These are phyloP conservation scores for Chaetoceros tenuissimus DNA, from an alignment of 108 stramenopile species.

Conservation along the genomic window DNA sequence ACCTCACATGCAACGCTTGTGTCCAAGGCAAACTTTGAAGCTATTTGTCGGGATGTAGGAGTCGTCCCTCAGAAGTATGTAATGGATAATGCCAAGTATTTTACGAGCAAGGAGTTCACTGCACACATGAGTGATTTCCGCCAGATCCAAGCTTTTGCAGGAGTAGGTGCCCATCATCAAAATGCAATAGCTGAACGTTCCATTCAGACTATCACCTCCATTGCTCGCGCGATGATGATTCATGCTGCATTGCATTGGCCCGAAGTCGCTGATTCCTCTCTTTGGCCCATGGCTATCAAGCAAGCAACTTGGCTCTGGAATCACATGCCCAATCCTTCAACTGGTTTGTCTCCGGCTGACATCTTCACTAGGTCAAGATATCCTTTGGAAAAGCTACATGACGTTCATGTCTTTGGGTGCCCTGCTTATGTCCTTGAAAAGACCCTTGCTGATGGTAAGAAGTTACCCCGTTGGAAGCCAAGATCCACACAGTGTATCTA, in stretches of 20 bases:
- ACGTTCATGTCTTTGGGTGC: conserved; percentile 35
- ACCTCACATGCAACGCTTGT: neutral
- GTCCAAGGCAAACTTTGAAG: neutral
- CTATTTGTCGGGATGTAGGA: neutral
- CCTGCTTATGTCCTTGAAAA: no score
- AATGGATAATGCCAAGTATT: neutral
- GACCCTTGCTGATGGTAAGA: conserved; percentile 17
- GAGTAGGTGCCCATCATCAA: conserved; percentile 47
- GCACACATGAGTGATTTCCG: neutral
- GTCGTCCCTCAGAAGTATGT: neutral
- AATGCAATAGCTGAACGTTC: conserved; percentile 39
- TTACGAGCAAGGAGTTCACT: neutral
- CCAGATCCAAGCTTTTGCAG: conserved; percentile 26
- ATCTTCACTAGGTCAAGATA: conserved; percentile 5
- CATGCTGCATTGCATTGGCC: conserved; percentile 40
- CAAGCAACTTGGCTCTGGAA: conserved; percentile 8
- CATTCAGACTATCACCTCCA: conserved; percentile 23
- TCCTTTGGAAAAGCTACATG: no score
- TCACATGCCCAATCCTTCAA: conserved; percentile 1
- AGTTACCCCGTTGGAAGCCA: conserved; percentile 24
- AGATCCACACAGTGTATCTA: conserved; percentile 14
- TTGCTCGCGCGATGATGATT: conserved; percentile 29
- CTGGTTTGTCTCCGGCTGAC: conserved; percentile 14
- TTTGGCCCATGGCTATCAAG: conserved; percentile 29
- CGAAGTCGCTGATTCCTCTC: conserved; percentile 7